Base-by-base conservation (phyloP, 176 grass and related monocot species). In the Urochloa ruziziensis region DNA sequence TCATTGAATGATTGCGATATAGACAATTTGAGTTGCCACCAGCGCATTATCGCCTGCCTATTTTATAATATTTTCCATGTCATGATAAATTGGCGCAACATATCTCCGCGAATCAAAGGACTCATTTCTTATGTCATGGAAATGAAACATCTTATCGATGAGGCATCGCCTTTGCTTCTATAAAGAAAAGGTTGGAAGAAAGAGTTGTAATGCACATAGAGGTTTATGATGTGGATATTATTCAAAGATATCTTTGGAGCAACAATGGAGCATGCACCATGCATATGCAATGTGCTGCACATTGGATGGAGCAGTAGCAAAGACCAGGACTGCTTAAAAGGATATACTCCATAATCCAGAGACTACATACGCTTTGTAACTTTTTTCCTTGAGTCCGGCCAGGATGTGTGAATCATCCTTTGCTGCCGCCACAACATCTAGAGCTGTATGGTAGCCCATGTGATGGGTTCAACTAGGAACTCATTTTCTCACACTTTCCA, bases 281-380 rank as follows among this genome's bases (percentile, higher is more conserved):
- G 85, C 52, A 10, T 56, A 56, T n/a, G 21, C 87, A 89, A n/a
- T 89, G 87, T 89, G 82, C 61, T 62, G 62, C 70, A 82, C 78
- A 77, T 47, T 89, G 78, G 83, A 72, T 89, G 88, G 78, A 70
- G 78, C 71, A 77, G 59, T 75, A 54, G 16, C 54, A 27, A 90
- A 88, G 77, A 77, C 88, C 27, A 85, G 58, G 74, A 70, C 60
- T 19, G 67, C 42, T 64, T 56, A 35, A 77, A 73, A 89, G 70
- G 56, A 81, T 85, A 62, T 52, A 89, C 82, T 89, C 61, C 78
- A 82, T 19, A 79, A n/a, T 62, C 60, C 18, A 84, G 87, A 80
- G 24, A 2, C 71, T 67, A 79, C 67, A 36, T 2, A 46, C 46
- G 67, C 65, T 28, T 51, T 40, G 51, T 80, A n/a, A 75, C 82